Base-by-base conservation (phyloP, 176 grass and related monocot genomes). In the Dactylis glomerata region DNA sequence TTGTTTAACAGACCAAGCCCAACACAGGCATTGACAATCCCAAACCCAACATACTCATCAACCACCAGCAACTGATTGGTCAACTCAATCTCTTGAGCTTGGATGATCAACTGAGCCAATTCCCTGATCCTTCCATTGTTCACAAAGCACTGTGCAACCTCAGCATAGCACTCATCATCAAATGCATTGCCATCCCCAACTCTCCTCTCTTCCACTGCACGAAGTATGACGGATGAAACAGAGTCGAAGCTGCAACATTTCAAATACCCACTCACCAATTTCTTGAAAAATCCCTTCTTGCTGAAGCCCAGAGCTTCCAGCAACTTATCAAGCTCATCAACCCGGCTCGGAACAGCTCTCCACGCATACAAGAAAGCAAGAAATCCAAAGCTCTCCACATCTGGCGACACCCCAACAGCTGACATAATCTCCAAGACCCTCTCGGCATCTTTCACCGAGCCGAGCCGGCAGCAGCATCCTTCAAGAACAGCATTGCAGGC, bases 311-410 rank as follows among this genome's bases (percentile, higher is more conserved):
- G 67, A 38, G 93, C 91, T 83, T 94, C 88, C 62, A 95, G 44
- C 86, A 98, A 87, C n/a, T 90, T 98, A 90, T 98, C 84, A 1
- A 98, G 81, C 78, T 98, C 96, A 75, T 87, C 83, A 34, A 94
- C 65, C 75, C 93, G 87, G 33, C 59, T 59, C 2, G 65, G 56
- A 75, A 95, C 80, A 6, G 89, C 86, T 31, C 86, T 93, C 52
- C 86, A 95, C 41, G 96, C 96, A 86, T 98, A 98, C 85, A 98
- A 78, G 87, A 90, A 95, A 4, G 96, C 91, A 22, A 98, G 96
- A 27, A 74, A 94, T 17, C 91, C 91, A 72, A 98, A 95, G 81
- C 88, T 98, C 28, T 89, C 71, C 30, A 72, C 86, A 31, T 98
- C 89, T 8, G 96, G 93, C 6, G 89, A 93, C 61, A 95, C 64